These are phyloP conservation scores for Moelleriella libera DNA, from an alignment of 2,329 filamentous ascomycete genomes.

Conservation along the genomic window DNA sequence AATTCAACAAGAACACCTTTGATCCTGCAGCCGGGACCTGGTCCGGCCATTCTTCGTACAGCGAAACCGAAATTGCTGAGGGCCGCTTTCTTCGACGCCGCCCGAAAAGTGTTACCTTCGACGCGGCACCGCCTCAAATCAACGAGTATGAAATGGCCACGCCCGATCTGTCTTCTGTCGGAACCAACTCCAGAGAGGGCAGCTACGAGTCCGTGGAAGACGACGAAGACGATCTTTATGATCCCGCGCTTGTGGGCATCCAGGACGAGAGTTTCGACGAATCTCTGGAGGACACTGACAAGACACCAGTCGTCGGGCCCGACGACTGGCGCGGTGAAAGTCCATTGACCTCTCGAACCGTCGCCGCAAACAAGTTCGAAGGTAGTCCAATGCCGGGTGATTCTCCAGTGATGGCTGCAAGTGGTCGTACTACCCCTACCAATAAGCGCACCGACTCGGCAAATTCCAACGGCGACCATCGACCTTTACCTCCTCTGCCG, in stretches of 20 bases:
- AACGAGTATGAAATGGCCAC: slow-evolving; percentile 99
- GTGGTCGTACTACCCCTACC: slow-evolving; percentile 27
- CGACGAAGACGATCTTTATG: slow-evolving; percentile 44
- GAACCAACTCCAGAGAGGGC: slow-evolving; percentile 78
- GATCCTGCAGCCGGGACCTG: slow-evolving; percentile 56
- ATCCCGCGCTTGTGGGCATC: slow-evolving; percentile 31
- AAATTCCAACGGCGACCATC: slow-evolving; percentile 65
- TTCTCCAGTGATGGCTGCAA: slow-evolving; percentile 23
- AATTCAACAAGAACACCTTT: slow-evolving; percentile 54
- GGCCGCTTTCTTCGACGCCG: slow-evolving; percentile 64
- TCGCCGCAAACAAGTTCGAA: slow-evolving; percentile 34
- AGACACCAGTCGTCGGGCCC: slow-evolving; percentile 93
- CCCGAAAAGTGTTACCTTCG: slow-evolving; percentile 94
- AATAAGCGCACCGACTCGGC: slow-evolving; percentile 57
- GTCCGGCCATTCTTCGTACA: slow-evolving; percentile 48
- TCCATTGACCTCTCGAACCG: slow-evolving; percentile 21
- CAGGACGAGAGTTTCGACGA: slow-evolving; percentile 88
- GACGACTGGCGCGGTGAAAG: slow-evolving; percentile 84
- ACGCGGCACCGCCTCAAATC: slow-evolving; percentile 80
- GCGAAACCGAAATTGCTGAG: slow-evolving; percentile 45
- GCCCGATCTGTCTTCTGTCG: slow-evolving; percentile 84
- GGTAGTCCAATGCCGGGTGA: slow-evolving; percentile 53
- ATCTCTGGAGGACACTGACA: slow-evolving; percentile 87
- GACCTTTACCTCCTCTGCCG: slow-evolving; percentile 78
- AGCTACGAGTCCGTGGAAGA: slow-evolving; percentile 81